A percentile compares a stretch with the other conserved stretches of the same genome.
These are phyloP conservation scores for Sclerotinia spermophila DNA, from an alignment of 2,329 filamentous ascomycete genomes.

Conservation along the genomic window DNA sequence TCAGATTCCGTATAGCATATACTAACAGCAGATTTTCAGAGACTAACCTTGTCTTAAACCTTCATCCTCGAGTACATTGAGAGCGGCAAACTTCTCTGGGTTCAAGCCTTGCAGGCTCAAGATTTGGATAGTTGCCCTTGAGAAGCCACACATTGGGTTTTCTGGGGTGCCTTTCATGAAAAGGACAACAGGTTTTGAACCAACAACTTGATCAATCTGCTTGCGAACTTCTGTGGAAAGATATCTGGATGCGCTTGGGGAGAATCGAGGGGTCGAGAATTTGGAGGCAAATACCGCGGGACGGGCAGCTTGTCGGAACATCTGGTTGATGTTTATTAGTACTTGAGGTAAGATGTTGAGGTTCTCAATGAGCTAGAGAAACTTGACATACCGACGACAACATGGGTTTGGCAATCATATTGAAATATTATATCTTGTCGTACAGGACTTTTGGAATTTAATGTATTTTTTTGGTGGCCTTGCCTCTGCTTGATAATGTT, in stretches of 20 bases:
- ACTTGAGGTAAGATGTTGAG: background rate
- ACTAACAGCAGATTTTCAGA: background rate
- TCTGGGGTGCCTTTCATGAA: slow-evolving; percentile 99
- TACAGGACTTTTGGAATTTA: background rate
- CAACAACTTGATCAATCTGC: slow-evolving; percentile 88
- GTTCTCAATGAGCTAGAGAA: too few species aligned
- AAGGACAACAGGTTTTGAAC: slow-evolving; percentile 84
- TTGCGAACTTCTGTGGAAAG: slow-evolving; percentile 75
- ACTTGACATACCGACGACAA: slow-evolving; percentile 31
- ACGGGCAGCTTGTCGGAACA: slow-evolving; percentile 45
- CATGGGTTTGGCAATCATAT: slow-evolving; percentile 34
- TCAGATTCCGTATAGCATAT: background rate
- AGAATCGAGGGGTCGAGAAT: slow-evolving; percentile 33
- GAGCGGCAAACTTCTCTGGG: slow-evolving; percentile 93
- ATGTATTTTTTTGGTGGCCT: slow-evolving; percentile 11
- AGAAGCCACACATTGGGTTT: slow-evolving; percentile 95
- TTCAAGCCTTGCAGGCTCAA: slow-evolving; percentile 92
- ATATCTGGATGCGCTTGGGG: slow-evolving; percentile 48
- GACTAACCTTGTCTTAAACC: slow-evolving; percentile 74
- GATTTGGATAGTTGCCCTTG: slow-evolving; percentile 90
- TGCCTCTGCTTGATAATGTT: slow-evolving; percentile 12
- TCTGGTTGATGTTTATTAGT: slow-evolving; percentile 36
- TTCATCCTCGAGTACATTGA: slow-evolving; percentile 91
- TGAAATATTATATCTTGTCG: slow-evolving; percentile 14
- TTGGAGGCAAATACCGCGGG: slow-evolving; percentile 32